Evolutionary conservation across 345 rosid genomes (phyloP), one percentile per base, ranked within the genome.

Genomic region (Eutrema heterophyllum): DNA sequence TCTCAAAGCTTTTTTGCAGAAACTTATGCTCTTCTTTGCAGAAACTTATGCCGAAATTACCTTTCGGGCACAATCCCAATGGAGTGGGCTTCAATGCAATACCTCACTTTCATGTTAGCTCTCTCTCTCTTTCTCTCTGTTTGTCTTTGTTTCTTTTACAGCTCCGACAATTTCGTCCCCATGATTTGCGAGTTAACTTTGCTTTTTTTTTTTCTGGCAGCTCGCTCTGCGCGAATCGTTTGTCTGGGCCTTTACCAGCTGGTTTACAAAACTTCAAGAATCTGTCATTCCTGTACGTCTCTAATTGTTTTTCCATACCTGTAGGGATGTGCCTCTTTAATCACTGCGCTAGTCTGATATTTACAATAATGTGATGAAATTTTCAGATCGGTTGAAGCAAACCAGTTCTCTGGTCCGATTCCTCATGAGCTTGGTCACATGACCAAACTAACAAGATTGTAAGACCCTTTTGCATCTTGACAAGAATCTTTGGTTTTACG

Each of bases 351-450:
- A n/a, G 7, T 9, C 36, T 35, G 5, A 33, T 35, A 43, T 53
- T 63, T 13, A 21, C 35, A 0, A 14, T 35, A 15, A 15, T 33
- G 27, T 14, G 21, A 43, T 11, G 35, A 12, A 4, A 10, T 18
- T 58, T 69, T 56, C 81, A 89, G 94, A 78, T 55, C 43, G 64
- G 69, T 89, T 30, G 91, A 85, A 81, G 80, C 80, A 7, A 89
- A 89, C 77, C 71, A 80, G 21, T 84, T 89, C 76, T 85, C 78
- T 24, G 89, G 91, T 32, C 24, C 40, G 1, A 51, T 89, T 12
- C 88, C 94, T 44, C 36, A 80, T 5, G 86, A 86, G 70, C 74
- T 85, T 48, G 89, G 88, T 57, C 60, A 84, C 46, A 40, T 86
- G 9, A 77, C 72, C 64, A 84, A 76, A 66, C 65, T 86, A 68